phyloP scores from a whole-genome alignment of 2,329 filamentous ascomycete genomes.

The Geosmithia morbida region DNA sequence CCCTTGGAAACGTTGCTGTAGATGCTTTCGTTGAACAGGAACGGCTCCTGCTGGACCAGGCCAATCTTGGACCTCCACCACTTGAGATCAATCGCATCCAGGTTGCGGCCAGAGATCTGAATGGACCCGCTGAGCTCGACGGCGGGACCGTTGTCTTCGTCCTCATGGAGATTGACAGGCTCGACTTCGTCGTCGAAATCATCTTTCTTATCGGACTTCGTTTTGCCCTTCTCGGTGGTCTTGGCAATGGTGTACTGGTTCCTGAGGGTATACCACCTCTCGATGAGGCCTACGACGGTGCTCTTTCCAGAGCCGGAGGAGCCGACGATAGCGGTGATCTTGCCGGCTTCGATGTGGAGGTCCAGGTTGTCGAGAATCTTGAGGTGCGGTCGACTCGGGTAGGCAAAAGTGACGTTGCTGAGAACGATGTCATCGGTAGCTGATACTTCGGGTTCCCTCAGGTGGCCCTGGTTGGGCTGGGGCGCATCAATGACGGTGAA shows the following conservation, averaged over 20 bases:
- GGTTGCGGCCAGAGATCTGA: slow-evolving; percentile 32
- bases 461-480: slow-evolving; percentile 16
- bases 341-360: slow-evolving; percentile 44
- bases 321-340: slow-evolving; percentile 61
- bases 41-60: slow-evolving; percentile 54
- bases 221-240: slow-evolving; percentile 30
- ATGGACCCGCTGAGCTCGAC: slow-evolving; percentile 33
- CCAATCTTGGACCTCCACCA: slow-evolving; percentile 50
- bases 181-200: slow-evolving; percentile 12
- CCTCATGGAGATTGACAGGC: slow-evolving; percentile 9
- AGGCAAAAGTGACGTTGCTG: slow-evolving; percentile 54
- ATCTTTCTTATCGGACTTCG: slow-evolving; percentile 24
- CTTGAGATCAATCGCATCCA: slow-evolving; percentile 45
- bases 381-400: slow-evolving; percentile 50
- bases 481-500: slow-evolving; percentile 39
- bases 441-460: slow-evolving; percentile 21
- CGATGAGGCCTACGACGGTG: slow-evolving; percentile 56
- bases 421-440: slow-evolving; percentile 30
- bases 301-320: slow-evolving; percentile 62
- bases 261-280: slow-evolving; percentile 55
- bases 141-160: slow-evolving; percentile 22
- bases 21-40: slow-evolving; percentile 53
- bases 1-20: slow-evolving; percentile 48
- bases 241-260: slow-evolving; percentile 36
- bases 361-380: slow-evolving; percentile 47